Evolutionary conservation across 2,329 filamentous ascomycete species (phyloP).

Genomic region (Periconia digitata): DNA sequence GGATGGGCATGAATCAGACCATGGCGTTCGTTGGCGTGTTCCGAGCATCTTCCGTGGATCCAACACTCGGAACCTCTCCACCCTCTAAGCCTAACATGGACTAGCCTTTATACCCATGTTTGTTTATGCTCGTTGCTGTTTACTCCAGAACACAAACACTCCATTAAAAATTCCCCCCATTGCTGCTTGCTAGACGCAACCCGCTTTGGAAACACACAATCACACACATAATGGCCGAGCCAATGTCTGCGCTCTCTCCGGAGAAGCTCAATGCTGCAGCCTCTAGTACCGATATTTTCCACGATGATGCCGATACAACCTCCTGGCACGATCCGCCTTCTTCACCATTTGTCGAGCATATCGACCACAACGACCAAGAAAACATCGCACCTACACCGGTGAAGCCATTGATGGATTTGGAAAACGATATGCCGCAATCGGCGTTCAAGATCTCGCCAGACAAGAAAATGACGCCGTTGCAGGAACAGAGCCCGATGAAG

Average conservation of each 20-base stretch:
- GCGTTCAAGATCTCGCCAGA: slow-evolving; percentile 35
- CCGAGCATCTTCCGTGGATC: too few relatives aligned
- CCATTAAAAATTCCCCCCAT: slow-evolving; percentile 8
- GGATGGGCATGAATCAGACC: too few relatives aligned
- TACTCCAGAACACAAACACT: background rate
- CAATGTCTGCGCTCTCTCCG: slow-evolving; percentile 33
- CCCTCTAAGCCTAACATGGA: too few relatives aligned
- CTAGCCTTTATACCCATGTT: too few relatives aligned
- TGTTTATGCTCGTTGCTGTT: too few relatives aligned
- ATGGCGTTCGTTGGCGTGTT: too few relatives aligned
- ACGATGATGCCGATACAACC: slow-evolving; percentile 35
- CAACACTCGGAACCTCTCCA: too few relatives aligned
- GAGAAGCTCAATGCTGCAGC: slow-evolving; percentile 30
- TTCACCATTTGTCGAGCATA: slow-evolving; percentile 52
- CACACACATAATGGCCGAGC: slow-evolving; percentile 28
- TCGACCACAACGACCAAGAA: slow-evolving; percentile 44
- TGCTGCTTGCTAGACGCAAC: background rate
- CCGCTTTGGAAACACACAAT: background rate
- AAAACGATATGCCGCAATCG: slow-evolving; percentile 32
- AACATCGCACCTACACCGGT: slow-evolving; percentile 38
- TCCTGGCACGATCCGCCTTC: slow-evolving; percentile 47
- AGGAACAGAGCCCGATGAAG: slow-evolving; percentile 30
- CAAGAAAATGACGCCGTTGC: slow-evolving; percentile 29
- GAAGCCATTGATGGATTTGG: slow-evolving; percentile 21
- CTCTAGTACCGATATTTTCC: slow-evolving; percentile 11